phyloP scores from a whole-genome alignment of 2,329 filamentous ascomycete genomes.

The Paraphoma chrysanthemicola region DNA sequence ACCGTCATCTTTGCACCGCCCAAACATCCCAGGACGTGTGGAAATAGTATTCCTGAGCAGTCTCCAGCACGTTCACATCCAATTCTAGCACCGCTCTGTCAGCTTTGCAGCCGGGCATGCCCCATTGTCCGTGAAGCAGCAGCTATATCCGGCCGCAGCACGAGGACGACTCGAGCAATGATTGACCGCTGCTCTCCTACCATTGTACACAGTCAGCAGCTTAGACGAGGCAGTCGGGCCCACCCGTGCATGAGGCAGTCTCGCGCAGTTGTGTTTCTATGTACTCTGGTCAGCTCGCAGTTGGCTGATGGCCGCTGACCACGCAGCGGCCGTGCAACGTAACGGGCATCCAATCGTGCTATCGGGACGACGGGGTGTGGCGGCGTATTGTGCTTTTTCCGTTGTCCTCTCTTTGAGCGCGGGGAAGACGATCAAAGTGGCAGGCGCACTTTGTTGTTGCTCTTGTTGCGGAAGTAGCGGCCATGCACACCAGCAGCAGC shows the following conservation, averaged over 20 bases:
- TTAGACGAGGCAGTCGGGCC: background rate
- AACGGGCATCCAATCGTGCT: background rate
- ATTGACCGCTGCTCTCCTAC: background rate
- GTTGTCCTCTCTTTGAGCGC: constrained; percentile 13
- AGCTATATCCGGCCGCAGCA: background rate
- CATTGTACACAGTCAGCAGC: constrained; percentile 2
- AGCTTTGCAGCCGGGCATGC: background rate
- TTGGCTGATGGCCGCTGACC: constrained; percentile 16
- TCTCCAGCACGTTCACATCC: background rate
- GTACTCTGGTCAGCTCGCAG: constrained; percentile 1
- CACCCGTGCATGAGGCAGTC: background rate
- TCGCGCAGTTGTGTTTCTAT: background rate
- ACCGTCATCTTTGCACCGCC: constrained; percentile 16
- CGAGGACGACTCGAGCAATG: background rate
- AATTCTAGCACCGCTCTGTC: background rate
- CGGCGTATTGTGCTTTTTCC: constrained; percentile 14
- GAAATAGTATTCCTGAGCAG: background rate
- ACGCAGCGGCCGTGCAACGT: background rate
- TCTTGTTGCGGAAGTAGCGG: background rate
- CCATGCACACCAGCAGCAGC: background rate
- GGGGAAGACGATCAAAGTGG: constrained; percentile 3
- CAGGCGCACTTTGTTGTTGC: background rate
- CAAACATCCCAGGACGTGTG: background rate
- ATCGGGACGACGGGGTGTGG: background rate
- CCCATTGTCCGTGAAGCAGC: background rate